A percentile compares a stretch with the other conserved stretches of the same genome.
These are phyloP conservation scores for Pseudogymnoascus sp. DNA, from an alignment of 2,329 filamentous ascomycete species.

Conservation along the genomic window DNA sequence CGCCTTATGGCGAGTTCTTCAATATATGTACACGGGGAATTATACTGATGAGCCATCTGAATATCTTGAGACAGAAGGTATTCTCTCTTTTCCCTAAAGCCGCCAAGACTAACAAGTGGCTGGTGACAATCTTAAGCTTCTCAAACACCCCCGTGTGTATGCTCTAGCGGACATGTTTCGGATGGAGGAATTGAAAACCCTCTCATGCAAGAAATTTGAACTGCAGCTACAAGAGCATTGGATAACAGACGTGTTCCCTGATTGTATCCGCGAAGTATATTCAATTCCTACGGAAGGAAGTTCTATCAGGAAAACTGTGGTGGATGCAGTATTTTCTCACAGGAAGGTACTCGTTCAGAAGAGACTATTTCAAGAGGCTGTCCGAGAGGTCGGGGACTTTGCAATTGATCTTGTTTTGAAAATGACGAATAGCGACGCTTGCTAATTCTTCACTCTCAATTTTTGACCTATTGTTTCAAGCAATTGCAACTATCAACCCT, in stretches of 20 bases:
- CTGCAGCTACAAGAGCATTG: constrained; percentile 14
- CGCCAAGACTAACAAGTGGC: constrained; percentile 8
- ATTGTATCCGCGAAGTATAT: constrained; percentile 16
- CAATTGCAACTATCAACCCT: no score
- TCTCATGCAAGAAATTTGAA: constrained; percentile 13
- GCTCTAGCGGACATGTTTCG: constrained; percentile 14
- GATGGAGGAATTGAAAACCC: constrained; percentile 13
- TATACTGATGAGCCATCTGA: constrained; percentile 15
- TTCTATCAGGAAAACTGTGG: constrained; percentile 11
- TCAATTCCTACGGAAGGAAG: constrained; percentile 7
- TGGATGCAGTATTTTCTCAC: constrained; percentile 8
- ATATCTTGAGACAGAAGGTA: constrained; percentile 12
- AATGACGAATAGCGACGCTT: background rate
- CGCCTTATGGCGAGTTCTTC: constrained; percentile 16
- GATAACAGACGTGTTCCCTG: constrained; percentile 13
- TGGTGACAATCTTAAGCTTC: constrained; percentile 15
- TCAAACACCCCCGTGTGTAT: constrained; percentile 15
- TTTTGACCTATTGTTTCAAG: no score
- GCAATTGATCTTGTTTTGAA: constrained; percentile 13
- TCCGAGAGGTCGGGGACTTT: constrained; percentile 16
- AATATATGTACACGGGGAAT: constrained; percentile 13
- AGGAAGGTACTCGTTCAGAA: constrained; percentile 12
- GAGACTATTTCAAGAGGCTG: constrained; percentile 14
- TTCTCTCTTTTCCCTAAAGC: constrained; percentile 6
- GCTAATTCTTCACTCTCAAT: background rate